A percentile compares a stretch with the other conserved stretches of the same genome.
Evolutionary conservation across 257 asterid species (phyloP).

Genomic region (Penstemon davidsonii): DNA sequence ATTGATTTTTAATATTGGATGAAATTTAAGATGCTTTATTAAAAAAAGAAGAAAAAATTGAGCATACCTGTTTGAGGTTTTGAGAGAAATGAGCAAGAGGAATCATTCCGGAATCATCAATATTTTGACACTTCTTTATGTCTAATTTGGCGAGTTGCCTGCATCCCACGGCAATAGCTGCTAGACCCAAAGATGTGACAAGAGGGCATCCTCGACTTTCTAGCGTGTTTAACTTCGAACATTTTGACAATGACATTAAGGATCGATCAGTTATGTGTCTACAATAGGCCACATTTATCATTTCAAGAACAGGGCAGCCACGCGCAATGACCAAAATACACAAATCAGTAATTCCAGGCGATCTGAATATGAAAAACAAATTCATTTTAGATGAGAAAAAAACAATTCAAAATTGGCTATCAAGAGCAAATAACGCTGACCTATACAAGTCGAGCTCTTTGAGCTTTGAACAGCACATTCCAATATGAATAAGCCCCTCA

Average conservation of each 20-base stretch:
- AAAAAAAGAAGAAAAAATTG: too few relatives aligned
- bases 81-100: conserved; percentile 71
- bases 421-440: conserved; percentile 32
- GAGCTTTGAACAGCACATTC: conserved; percentile 65
- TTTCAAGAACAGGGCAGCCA: conserved; percentile 78
- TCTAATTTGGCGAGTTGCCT: conserved; percentile 68
- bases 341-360: conserved; percentile 68
- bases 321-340: conserved; percentile 59
- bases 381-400: conserved; percentile 22
- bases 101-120: conserved; percentile 78
- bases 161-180: conserved; percentile 74
- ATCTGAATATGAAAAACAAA: conserved; percentile 46
- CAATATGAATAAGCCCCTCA: conserved; percentile 65
- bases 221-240: conserved; percentile 60
- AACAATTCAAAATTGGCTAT: not conserved
- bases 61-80: conserved; percentile 76
- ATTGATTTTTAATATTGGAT: too few relatives aligned
- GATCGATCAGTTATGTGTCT: conserved; percentile 57
- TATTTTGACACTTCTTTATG: conserved; percentile 66
- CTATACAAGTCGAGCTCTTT: conserved; percentile 85
- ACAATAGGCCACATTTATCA: conserved; percentile 70
- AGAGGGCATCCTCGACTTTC: conserved; percentile 84
- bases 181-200: conserved; percentile 68
- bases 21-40: too few relatives aligned
- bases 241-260: conserved; percentile 64